Base-by-base conservation (phyloP, 2,329 filamentous ascomycete species). In the Capronia americana region DNA sequence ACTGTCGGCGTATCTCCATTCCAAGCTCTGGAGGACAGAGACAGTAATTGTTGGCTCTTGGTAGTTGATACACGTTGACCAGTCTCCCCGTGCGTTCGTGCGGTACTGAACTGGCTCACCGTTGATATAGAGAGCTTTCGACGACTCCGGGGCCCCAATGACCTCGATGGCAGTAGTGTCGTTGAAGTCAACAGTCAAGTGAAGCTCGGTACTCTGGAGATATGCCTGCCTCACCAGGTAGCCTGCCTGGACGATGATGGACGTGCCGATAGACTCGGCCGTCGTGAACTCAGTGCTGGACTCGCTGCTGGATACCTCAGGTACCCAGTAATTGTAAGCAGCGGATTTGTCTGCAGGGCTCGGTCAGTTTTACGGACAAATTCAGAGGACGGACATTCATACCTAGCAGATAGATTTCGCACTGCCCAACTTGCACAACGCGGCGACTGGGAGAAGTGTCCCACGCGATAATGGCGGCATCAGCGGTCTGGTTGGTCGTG, bases 141-240 rank as follows among this genome's bases (percentile, higher is more conserved):
- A 76, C 0, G 79, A 74, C 0, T 87, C 84, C 0, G 86, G 83
- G 3, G 81, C 88, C 3, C 89, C 88, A 34, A 92, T 85, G 24
- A 94, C 81, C 69, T 93, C 90, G 14, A 94, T 77, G 0, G 85
- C 73, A 0, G 88, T 88, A 0, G 90, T 92, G 0, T 82, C 77
- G 71, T 94, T 93, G 68, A 93, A 83, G 72, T 95, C 91, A 2
- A 89, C 91, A 3, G 85, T 85, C 2, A 94, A 75, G 12, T 85
- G 81, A 4, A 94, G 80, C 1, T 83, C 82, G n/a, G 79, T 79
- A 1, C 83, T 86, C 4, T 84, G 72, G 2, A 57, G 8, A 28
- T 41, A 44, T 1, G 12, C 32, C 26, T 44, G 24, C 8, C 55
- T 24, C 4, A 44, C 55, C 12, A 57, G 56, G 24, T 58, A 58